phyloP scores from a whole-genome alignment of 495 filamentous ascomycete genomes.

The Friedmanniomyces simplex region DNA sequence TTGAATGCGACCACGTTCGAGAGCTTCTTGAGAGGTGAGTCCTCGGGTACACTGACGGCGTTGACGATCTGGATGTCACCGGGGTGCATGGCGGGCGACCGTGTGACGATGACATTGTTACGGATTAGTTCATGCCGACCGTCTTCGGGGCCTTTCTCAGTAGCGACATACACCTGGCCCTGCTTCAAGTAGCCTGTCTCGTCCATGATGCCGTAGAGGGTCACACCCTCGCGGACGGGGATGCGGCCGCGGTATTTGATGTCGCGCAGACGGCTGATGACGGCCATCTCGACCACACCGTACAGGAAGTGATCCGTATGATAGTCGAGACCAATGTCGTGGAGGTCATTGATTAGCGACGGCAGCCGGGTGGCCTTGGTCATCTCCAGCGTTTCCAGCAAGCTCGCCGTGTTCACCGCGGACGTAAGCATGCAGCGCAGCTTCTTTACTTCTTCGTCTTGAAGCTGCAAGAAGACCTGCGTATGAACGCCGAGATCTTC shows the following conservation, averaged over 20 bases:
- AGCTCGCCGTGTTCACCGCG: slow-evolving; percentile 48
- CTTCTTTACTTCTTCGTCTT: slow-evolving; percentile 44
- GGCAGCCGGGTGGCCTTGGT: slow-evolving; percentile 45
- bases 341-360: slow-evolving; percentile 46
- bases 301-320: slow-evolving; percentile 54
- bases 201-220: slow-evolving; percentile 73
- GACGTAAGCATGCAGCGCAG: slow-evolving; percentile 46
- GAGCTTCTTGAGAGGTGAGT: slow-evolving; percentile 49
- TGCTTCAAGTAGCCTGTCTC: slow-evolving; percentile 61
- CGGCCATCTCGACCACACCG: slow-evolving; percentile 50
- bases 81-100: slow-evolving; percentile 66
- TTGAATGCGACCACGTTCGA: slow-evolving; percentile 73
- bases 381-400: slow-evolving; percentile 47
- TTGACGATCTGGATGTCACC: slow-evolving; percentile 63
- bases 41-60: slow-evolving; percentile 42
- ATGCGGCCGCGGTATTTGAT: slow-evolving; percentile 72
- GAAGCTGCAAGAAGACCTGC: slow-evolving; percentile 50
- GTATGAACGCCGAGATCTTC: slow-evolving; percentile 55
- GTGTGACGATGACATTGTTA: slow-evolving; percentile 48
- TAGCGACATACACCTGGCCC: slow-evolving; percentile 53
- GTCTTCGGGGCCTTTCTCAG: slow-evolving; percentile 28
- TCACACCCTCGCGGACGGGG: slow-evolving; percentile 49
- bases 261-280: slow-evolving; percentile 54
- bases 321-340: slow-evolving; percentile 48
- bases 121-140: slow-evolving; percentile 15